Base-by-base conservation (phyloP, 2,329 filamentous ascomycete genomes). In the Cryphonectria parasitica region DNA sequence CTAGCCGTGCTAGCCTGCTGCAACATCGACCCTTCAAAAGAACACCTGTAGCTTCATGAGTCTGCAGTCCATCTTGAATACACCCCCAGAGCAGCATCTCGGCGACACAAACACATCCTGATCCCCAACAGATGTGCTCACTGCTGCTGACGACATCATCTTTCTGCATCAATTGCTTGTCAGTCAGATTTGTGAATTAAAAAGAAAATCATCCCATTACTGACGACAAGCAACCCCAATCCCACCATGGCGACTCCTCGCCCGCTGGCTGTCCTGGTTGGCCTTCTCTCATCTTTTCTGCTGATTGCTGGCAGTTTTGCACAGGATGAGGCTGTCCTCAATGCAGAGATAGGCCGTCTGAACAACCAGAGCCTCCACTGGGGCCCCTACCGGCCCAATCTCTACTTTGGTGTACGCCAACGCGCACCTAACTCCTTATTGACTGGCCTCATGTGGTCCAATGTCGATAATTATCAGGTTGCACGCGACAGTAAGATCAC, bases 301-400 rank as follows among this genome's bases (percentile, higher is more conserved):
- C 64, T 76, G 67, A 69, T 71, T 45, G 64, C 74, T 64, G 64
- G 74, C 17, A 74, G 71, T n/a, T 69, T 71, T 25, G 66, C 71
- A 3, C 73, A 75, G 34, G 77, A 75, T 71, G 79, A 76, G 73
- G 80, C 80, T 58, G 80, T 87, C 68, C 77, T 87, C 52, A 83
- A 81, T 60, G 80, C 79, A 73, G 86, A 88, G 76, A 81, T 87
- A 72, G 83, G 81, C 45, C 85, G 85, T 19, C 78, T 84, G 73
- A 89, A 88, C 77, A 97, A 98, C 80, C 88, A 97, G 77, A 95
- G 92, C 77, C 85, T 99, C 76, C 86, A 98, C 83, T 99, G 96
- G 96, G 96, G 96, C 0, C 94, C 96, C 1, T 99, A 98, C 83
- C 89, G 93, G 75, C 92, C 95, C 0, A 98, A 98, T 77, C 82